These are phyloP conservation scores for Candida caryicola DNA, from an alignment of 805 yeast species.

Conservation along the genomic window DNA sequence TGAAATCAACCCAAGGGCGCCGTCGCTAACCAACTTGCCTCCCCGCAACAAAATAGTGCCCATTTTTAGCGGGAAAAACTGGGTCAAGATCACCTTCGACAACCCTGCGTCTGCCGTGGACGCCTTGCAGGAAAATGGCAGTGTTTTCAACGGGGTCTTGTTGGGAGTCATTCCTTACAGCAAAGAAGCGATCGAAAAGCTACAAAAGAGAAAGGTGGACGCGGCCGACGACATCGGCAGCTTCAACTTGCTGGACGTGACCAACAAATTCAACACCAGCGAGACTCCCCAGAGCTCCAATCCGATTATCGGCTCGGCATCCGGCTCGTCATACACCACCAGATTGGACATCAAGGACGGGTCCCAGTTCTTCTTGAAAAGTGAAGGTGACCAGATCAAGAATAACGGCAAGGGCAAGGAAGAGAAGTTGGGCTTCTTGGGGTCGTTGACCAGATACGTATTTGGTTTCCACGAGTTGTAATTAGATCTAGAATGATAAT, in stretches of 20 bases:
- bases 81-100: constrained; percentile 89
- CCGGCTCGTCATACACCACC: constrained; percentile 16
- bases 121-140: constrained; percentile 83
- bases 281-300: constrained; percentile 2
- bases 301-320: constrained; percentile 1
- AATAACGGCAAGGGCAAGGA: constrained; percentile 15
- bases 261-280: constrained; percentile 4
- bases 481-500: constrained; percentile 1
- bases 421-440: constrained; percentile 34
- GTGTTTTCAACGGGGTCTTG: constrained; percentile 59
- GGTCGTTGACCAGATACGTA: constrained; percentile 31
- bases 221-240: constrained; percentile 42
- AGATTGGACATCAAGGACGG: constrained; percentile 42
- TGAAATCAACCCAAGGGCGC: constrained; percentile 30
- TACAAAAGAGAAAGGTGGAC: constrained; percentile 44
- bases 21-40: constrained; percentile 5
- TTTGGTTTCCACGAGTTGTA: constrained; percentile 46
- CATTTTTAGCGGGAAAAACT: constrained; percentile 78
- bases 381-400: constrained; percentile 21
- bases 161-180: constrained; percentile 71
- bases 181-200: constrained; percentile 57
- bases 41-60: constrained; percentile 42
- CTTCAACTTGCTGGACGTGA: constrained; percentile 7
- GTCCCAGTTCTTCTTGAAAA: constrained; percentile 32
- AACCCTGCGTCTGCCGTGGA: constrained; percentile 72